Evolutionary conservation across 1,139 yeast species (phyloP).

Genomic region (Saccharomyces uvarum): DNA sequence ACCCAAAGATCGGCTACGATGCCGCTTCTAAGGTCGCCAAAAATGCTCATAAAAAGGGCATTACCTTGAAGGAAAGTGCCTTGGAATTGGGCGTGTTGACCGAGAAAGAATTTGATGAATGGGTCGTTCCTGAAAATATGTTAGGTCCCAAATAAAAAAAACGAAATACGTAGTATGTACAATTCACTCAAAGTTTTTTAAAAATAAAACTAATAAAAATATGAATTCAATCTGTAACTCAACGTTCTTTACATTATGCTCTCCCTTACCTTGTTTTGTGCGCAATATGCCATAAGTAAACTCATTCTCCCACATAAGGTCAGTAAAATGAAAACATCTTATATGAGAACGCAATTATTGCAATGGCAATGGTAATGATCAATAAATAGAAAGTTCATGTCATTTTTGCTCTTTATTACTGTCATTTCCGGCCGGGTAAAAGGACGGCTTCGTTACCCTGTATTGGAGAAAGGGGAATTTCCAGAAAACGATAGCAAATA

Average conservation of each 20-base stretch:
- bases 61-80: slow-evolving; percentile 90
- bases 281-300: not conserved
- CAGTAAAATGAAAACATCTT: not conserved
- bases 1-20: slow-evolving; percentile 98
- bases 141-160: slow-evolving; percentile 66
- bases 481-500: not conserved
- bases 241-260: not conserved
- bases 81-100: slow-evolving; percentile 79
- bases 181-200: not conserved
- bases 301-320: not conserved
- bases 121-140: slow-evolving; percentile 98
- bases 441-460: not conserved
- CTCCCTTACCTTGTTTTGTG: not conserved
- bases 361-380: no score
- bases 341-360: not conserved
- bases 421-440: not conserved
- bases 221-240: not conserved
- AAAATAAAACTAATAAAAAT: not conserved
- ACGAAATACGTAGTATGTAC: not conserved
- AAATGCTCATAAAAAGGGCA: slow-evolving; percentile 96
- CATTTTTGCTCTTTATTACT: not conserved
- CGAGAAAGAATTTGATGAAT: slow-evolving; percentile 81
- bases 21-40: slow-evolving; percentile 95
- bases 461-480: not conserved
- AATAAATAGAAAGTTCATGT: not conserved